Evolutionary conservation across 805 yeast genomes (phyloP), one percentile per base, ranked within the genome.

Genomic region (Hanseniaspora mollemarum): DNA sequence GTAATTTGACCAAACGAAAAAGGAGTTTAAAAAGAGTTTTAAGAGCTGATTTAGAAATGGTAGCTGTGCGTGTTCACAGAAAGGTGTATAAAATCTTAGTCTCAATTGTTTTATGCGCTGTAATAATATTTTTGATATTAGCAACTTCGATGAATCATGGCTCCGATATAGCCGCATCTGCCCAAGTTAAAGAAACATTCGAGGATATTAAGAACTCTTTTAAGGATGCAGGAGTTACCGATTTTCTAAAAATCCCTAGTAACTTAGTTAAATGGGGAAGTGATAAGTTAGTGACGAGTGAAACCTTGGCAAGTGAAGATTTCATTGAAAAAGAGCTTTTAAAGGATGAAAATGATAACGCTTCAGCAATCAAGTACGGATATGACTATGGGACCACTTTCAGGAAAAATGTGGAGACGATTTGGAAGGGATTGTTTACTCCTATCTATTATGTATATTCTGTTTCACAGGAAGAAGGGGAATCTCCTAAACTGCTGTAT

Each of bases 381-480:
- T 48, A 21, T 28, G 51, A 40, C n/a, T 32, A 31, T 25, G 51
- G 51, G 15, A 41, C 25, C 2, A 8, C 31, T 2, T 48, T 48
- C 16, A 48, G 40, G 26, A 39, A 40, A 33, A 48, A 48, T 40
- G 51, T 48, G 12, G 51, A 48, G 26, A 48, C 45, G 10, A 48
- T 48, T 18, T 48, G 51, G 51, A 48, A 48, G 18, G 51, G 51
- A 12, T 36, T 48, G 6, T 48, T 48, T n/a, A 48, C 51, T n/a
- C 51, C 51, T 10, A 48, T 48, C 4, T 48, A 48, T 9, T 40
- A 48, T 38, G 33, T 48, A 6, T 48, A 48, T 21, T 13, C 40
- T 22, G 18, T 39, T 13, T 9, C 51, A 8, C 40, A 39, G n/a
- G 45, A 38, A 4, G 35, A 32, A 2, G 22, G 13, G 18, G 40